Percentiles rank a stretch among this genome's conserved stretches.
phyloP scores from a whole-genome alignment of 805 yeast species.

The Saturnispora diversa region DNA sequence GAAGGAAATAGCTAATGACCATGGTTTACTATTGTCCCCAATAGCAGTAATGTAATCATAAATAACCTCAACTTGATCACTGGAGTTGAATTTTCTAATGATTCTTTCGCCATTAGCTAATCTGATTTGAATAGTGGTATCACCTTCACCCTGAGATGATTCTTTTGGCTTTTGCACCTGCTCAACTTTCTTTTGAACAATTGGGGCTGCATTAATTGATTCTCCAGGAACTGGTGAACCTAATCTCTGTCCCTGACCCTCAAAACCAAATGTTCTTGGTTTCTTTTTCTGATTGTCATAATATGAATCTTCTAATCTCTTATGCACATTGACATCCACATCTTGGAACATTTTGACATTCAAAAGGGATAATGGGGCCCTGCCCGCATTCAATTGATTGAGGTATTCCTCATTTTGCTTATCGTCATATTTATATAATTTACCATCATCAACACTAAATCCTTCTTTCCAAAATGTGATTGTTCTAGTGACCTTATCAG shows the following conservation, averaged over 20 bases:
- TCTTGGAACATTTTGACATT: conserved; percentile 86
- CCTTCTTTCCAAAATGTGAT: conserved; percentile 97
- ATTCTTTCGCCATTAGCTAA: conserved; percentile 73
- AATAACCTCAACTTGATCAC: conserved; percentile 56
- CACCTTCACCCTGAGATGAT: conserved; percentile 33
- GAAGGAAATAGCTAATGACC: conserved; percentile 68
- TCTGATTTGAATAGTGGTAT: conserved; percentile 71
- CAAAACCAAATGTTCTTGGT: conserved; percentile 50
- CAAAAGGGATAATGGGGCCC: conserved; percentile 80
- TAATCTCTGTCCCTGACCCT: conserved; percentile 73
- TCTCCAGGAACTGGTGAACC: conserved; percentile 90
- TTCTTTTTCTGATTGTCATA: conserved; percentile 41
- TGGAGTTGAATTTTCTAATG: conserved; percentile 53
- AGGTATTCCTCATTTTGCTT: conserved; percentile 77
- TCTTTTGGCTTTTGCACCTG: conserved; percentile 11
- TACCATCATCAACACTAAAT: conserved; percentile 90
- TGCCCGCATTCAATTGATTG: conserved; percentile 75
- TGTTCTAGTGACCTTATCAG: conserved; percentile 59
- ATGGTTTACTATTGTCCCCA: conserved; percentile 40
- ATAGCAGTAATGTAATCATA: conserved; percentile 59
- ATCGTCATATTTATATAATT: conserved; percentile 79
- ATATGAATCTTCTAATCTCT: conserved; percentile 75
- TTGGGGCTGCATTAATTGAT: conserved; percentile 16
- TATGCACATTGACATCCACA: conserved; percentile 82
- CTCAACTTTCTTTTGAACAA: conserved; percentile 19